Base-by-base conservation (phyloP, 1,284 basidiomycete species). In the Marasmius tenuissimus region DNA sequence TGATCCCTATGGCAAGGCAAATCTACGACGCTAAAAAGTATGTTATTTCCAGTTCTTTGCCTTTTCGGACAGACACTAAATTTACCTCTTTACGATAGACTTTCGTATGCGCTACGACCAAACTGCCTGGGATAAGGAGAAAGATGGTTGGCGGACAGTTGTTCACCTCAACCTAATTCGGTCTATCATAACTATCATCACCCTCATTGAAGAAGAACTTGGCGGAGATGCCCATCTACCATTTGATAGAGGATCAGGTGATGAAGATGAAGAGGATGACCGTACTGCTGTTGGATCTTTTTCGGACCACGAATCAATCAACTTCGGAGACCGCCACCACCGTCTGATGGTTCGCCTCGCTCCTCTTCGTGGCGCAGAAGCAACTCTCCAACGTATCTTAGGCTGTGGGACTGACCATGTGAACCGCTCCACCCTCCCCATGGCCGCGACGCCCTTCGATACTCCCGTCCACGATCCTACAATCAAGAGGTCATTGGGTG, bases 11-110 rank as follows among this genome's bases (percentile, higher is more conserved):
- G 27, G 59, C 2, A 67, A 82, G 82, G 82, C 18, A 84, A 84
- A 70, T 82, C 81, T 18, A 87, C 86, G 0, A 86, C 84, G 2
- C 75, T 88, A 56, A 87, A 87, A 73, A 86, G 86, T 86, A 70
- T 59, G 79, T 71, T 49, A 20, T 61, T 54, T 54, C 37, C 61
- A 35, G 48, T 8, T 57, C 56, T 38, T 50, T 63, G 57, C 38
- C 56, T 67, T 62, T 18, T 49, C 49, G 58, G 66, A 59, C 56
- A 58, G 58, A 33, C 16, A 54, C 14, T n/a, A 38, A 37, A 61
- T 63, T 47, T 39, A 55, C 60, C 7, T 8, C 16, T 47, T n/a
- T 10, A 8, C 16, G 8, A 6, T 67, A 82, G 75, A 80, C 71
- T 78, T 83, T 66, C 76, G 81, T 61, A 78, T 83, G 76, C 72